Evolutionary conservation across 2,329 filamentous ascomycete genomes (phyloP).

Genomic region (Diaporthe velutina): DNA sequence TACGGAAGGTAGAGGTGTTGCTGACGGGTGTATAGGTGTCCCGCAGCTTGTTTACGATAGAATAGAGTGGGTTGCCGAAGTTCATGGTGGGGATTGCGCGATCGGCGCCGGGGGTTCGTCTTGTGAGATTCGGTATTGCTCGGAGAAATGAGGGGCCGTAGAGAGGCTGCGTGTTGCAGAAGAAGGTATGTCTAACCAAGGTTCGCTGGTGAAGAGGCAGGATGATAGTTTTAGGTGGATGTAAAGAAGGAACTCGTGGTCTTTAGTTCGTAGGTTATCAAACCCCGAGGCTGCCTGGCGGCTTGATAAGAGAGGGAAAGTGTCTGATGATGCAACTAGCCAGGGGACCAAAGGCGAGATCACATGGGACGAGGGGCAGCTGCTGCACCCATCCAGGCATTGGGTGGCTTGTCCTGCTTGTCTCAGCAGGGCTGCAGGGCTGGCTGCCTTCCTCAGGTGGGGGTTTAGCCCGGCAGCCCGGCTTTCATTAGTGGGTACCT

Average conservation of each 20-base stretch:
- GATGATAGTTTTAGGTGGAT: slow-evolving; percentile 9
- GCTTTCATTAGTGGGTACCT: not conserved
- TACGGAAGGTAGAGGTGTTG: slow-evolving; percentile 92
- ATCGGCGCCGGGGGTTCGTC: slow-evolving; percentile 32
- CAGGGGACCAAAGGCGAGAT: slow-evolving; percentile 21
- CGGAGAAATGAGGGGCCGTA: not conserved
- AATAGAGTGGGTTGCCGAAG: slow-evolving; percentile 76
- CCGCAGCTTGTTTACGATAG: slow-evolving; percentile 90
- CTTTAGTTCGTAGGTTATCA: slow-evolving; percentile 16
- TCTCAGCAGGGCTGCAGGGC: slow-evolving; percentile 6
- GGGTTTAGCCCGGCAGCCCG: slow-evolving; percentile 1
- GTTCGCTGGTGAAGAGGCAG: not conserved
- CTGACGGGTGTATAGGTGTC: slow-evolving; percentile 91
- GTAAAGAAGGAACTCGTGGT: not conserved
- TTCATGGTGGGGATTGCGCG: slow-evolving; percentile 72
- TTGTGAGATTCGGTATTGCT: not conserved
- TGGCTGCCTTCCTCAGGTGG: not conserved
- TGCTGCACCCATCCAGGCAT: not conserved
- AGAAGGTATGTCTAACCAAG: not conserved
- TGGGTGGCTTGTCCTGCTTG: not conserved
- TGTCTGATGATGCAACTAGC: slow-evolving; percentile 30
- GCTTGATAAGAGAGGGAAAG: slow-evolving; percentile 11
- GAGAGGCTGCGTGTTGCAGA: not conserved
- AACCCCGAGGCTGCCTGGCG: slow-evolving; percentile 10
- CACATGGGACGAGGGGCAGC: slow-evolving; percentile 19